Evolutionary conservation across 2,329 filamentous ascomycete genomes (phyloP), one percentile per base, ranked within the genome.

Genomic region (Fusarium denticulatum): DNA sequence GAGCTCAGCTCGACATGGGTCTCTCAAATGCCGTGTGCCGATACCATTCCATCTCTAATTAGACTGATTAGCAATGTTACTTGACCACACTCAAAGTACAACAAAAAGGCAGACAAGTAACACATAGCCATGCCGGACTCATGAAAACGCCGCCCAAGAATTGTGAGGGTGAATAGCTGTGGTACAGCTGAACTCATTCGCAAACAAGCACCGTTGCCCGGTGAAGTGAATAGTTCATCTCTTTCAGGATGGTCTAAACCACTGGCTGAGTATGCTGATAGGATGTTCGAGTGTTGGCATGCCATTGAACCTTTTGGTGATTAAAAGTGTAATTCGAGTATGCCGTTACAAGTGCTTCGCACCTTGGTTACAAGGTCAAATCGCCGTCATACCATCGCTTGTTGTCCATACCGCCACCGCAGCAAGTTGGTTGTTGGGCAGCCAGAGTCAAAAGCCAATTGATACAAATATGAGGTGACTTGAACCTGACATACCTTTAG

Each of bases 1-100:
- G 26, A 63, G 39, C 52, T 66, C 49, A 71, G 60, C 52, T 73
- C 30, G 42, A 59, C 50, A 70, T 65, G 66, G 60, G 53, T 60
- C 26, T 30, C 32, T 45, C 24, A 32, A n/a, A 40, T 52, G 40
- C 20, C 34, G 10, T 59, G 18, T 58, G 39, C 12, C 22, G 7
- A 55, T 18, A 18, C 28, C 37, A 30, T 36, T 30, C 40, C 28
- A 18, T 24, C 24, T 16, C 8, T 28, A 22, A 30, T 22, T 32
- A 30, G 45, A 30, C 26, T 30, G 20, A 37, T 36, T 34, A 26
- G 50, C 42, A 40, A 28, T n/a, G 30, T n/a, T 43, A 39, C 32
- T n/a, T 34, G 36, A 24, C 24, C 26, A 43, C n/a, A 26, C 42
- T 37, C 20, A 16, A 14, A 28, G 20, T 52, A 15, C 32, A 52